phyloP scores from a whole-genome alignment of 345 rosid genomes.

The Citrus medica region DNA sequence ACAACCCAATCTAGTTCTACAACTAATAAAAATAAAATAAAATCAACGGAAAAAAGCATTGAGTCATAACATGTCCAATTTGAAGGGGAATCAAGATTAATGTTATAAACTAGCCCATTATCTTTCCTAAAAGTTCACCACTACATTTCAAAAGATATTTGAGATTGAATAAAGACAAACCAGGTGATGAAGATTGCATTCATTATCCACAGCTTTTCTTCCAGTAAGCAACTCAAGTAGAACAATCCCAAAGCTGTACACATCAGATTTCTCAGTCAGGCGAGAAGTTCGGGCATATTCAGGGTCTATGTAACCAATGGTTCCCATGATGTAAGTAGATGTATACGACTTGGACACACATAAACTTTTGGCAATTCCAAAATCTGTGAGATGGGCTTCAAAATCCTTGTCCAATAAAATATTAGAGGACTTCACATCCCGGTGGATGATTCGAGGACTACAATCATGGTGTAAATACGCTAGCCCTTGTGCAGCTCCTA shows the following conservation, averaged over 20 bases:
- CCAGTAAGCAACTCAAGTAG: slow-evolving; percentile 89
- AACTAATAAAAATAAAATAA: neutral
- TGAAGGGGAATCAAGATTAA: neutral
- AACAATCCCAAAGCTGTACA: slow-evolving; percentile 91
- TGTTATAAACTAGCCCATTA: neutral
- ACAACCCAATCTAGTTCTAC: neutral
- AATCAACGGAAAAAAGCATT: neutral
- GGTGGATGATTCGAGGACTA: slow-evolving; percentile 87
- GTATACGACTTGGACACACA: slow-evolving; percentile 79
- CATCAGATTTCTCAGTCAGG: slow-evolving; percentile 90
- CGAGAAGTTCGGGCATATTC: slow-evolving; percentile 96
- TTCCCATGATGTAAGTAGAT: slow-evolving; percentile 87
- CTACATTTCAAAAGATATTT: neutral
- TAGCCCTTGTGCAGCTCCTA: slow-evolving; percentile 92
- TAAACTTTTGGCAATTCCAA: slow-evolving; percentile 89
- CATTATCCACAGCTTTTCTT: slow-evolving; percentile 87
- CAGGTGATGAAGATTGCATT: slow-evolving; percentile 90
- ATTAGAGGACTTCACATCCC: slow-evolving; percentile 92
- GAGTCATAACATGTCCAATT: neutral
- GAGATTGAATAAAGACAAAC: slow-evolving; percentile 35
- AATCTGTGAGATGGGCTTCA: slow-evolving; percentile 95
- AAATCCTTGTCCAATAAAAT: slow-evolving; percentile 83
- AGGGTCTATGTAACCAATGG: slow-evolving; percentile 95
- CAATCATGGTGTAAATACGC: slow-evolving; percentile 96
- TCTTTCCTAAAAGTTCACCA: neutral